Evolutionary conservation across 805 yeast genomes (phyloP), one percentile per base, ranked within the genome.

Genomic region (Metschnikowia reukaufii): DNA sequence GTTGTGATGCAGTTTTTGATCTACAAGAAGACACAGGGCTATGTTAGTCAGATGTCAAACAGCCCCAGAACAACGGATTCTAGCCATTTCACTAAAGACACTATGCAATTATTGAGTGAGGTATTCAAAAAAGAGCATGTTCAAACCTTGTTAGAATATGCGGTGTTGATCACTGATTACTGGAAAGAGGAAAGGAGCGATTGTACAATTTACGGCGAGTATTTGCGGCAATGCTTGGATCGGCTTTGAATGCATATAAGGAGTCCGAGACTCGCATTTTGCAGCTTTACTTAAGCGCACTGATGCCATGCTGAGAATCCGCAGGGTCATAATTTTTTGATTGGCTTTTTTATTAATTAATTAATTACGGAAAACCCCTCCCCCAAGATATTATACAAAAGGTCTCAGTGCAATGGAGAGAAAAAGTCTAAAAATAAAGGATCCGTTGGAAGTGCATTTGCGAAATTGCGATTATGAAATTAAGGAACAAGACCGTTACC

Each of bases 401-500:
- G 29, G 2, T 25, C 12, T 25, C 29, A 25, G 12, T 9, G 8
- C 10, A 4, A 37, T 21, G 17, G 30, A 25, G 25, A 37, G 10
- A 9, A 23, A 25, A 7, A 15, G 21, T 7, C 13, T 23, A 32
- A 37, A 25, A 23, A 15, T 36, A 12, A 36, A 42, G 13, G 42
- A 35, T 23, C 21, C 39, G 17, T 15, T 39, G 36, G 54, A 44
- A 12, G 19, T 23, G 13, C 50, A 45, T 6, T 21, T 50, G 43
- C 48, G 54, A 17, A 66, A 66, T 51, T 58, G 62, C 45, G 74
- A 67, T 52, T 69, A 66, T 52, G 76, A 71, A 46, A 72, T 72
- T 50, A 72, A 68, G 46, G 77, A 72, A 51, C 76, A 71, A 50
- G 76, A 72, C 55, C 59, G 77, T 38, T 72, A 57, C 47, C 59